A percentile compares a stretch with the other conserved stretches of the same genome.
Conservation (phyloP, 2,329 filamentous ascomycete species). For the Aspergillus neotritici region DNA sequence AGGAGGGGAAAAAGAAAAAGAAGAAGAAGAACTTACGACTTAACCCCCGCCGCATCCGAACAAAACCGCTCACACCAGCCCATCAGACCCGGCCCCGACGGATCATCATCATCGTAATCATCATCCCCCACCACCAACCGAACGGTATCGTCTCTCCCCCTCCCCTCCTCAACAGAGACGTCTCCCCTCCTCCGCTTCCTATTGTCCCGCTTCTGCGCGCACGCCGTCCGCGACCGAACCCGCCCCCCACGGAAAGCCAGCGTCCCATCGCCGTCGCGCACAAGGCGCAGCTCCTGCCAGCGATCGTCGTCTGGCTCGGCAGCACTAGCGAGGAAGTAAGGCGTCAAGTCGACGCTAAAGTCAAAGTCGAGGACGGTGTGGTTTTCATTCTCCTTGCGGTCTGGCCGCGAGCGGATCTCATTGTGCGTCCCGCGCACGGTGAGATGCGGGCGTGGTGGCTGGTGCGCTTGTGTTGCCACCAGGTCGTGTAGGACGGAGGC, state of each 20-base stretch:
- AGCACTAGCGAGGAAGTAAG: slow-evolving; percentile 14
- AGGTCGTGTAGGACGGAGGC: slow-evolving; percentile 37
- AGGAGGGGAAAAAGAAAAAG: neutral
- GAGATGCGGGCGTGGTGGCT: slow-evolving; percentile 30
- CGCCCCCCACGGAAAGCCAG: slow-evolving; percentile 24
- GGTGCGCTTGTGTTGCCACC: slow-evolving; percentile 22
- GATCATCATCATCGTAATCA: slow-evolving; percentile 7
- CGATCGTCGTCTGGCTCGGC: slow-evolving; percentile 6
- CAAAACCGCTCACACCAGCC: slow-evolving; percentile 36
- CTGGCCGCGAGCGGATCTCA: slow-evolving; percentile 27
- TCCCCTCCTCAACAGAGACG: neutral
- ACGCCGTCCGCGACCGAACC: slow-evolving; percentile 2
- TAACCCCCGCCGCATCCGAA: slow-evolving; percentile 29
- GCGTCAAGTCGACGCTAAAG: slow-evolving; percentile 22
- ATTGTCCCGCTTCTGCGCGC: neutral
- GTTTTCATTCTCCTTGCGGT: slow-evolving; percentile 17
- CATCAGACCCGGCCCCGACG: slow-evolving; percentile 10
- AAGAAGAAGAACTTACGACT: slow-evolving; percentile 26
- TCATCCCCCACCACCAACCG: slow-evolving; percentile 10
- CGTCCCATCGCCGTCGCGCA: slow-evolving; percentile 18
- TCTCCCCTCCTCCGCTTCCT: slow-evolving; percentile 4
- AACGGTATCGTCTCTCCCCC: too few relatives aligned
- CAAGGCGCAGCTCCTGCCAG: slow-evolving; percentile 15
- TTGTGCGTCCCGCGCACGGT: slow-evolving; percentile 51
- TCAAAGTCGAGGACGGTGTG: slow-evolving; percentile 27